These are phyloP conservation scores for Xerocomus amazonicus DNA, from an alignment of 1,284 basidiomycete species.

Conservation along the genomic window DNA sequence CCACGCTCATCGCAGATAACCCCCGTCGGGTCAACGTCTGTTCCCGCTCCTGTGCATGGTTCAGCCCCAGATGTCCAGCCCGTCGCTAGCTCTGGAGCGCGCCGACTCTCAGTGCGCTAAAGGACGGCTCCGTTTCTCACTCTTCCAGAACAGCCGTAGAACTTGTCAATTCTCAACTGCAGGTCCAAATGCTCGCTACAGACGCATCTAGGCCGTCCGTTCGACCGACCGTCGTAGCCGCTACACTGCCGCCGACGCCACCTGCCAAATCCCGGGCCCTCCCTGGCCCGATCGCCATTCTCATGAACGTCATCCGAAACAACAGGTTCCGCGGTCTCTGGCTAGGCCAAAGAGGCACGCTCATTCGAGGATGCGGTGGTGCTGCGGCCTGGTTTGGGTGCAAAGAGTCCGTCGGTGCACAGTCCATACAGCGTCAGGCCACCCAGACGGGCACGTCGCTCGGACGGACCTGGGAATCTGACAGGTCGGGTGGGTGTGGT, in stretches of 20 bases:
- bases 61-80: slow-evolving; percentile 43
- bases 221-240: neutral
- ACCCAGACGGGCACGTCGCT: slow-evolving; percentile 20
- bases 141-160: slow-evolving; percentile 83
- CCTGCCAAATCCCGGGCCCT: slow-evolving; percentile 20
- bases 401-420: slow-evolving; percentile 73
- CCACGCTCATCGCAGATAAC: slow-evolving; percentile 70
- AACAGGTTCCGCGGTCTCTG: slow-evolving; percentile 85
- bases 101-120: slow-evolving; percentile 16
- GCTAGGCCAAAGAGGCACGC: slow-evolving; percentile 94
- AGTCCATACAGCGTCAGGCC: slow-evolving; percentile 51
- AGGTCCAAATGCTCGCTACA: slow-evolving; percentile 82
- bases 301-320: slow-evolving; percentile 61
- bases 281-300: slow-evolving; percentile 68
- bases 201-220: slow-evolving; percentile 22
- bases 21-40: slow-evolving; percentile 64
- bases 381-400: slow-evolving; percentile 88
- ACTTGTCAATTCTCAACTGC: slow-evolving; percentile 97
- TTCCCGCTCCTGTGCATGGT: slow-evolving; percentile 56
- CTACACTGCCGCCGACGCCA: slow-evolving; percentile 2
- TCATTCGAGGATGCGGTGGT: slow-evolving; percentile 92
- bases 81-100: slow-evolving; percentile 30
- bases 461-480: slow-evolving; percentile 68
- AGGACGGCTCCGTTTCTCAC: slow-evolving; percentile 14
- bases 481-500: slow-evolving; percentile 80